These are phyloP conservation scores for Sclerotinia spermophila DNA, from an alignment of 2,329 filamentous ascomycete species.

Conservation along the genomic window DNA sequence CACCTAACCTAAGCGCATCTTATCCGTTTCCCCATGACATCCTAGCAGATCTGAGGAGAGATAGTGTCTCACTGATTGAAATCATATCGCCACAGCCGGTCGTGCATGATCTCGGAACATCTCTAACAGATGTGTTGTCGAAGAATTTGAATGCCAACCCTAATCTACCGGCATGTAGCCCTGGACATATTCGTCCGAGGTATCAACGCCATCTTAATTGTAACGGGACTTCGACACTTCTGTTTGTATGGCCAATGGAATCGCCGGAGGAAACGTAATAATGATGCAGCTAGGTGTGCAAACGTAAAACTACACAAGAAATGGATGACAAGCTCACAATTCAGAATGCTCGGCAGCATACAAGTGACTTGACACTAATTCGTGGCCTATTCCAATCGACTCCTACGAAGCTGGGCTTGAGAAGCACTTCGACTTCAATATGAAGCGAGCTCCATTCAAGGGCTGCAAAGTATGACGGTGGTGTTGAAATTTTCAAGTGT, in stretches of 20 bases:
- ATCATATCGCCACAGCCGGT: neutral
- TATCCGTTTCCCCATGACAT: conserved; percentile 1
- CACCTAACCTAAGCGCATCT: neutral
- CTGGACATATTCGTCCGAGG: neutral
- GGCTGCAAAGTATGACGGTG: neutral
- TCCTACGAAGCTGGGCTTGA: neutral
- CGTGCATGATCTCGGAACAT: neutral
- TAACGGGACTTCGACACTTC: neutral
- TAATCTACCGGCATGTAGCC: neutral
- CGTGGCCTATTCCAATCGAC: neutral
- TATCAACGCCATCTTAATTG: neutral
- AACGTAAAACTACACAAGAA: neutral
- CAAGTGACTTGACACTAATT: neutral
- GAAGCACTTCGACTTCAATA: neutral
- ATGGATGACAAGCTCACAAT: neutral
- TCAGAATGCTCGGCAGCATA: neutral
- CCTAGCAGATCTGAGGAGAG: conserved; percentile 1
- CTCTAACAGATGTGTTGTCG: neutral
- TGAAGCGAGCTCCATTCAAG: neutral
- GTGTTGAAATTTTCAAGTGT: neutral
- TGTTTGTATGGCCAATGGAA: neutral
- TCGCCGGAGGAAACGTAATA: neutral
- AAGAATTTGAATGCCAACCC: neutral
- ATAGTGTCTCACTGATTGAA: neutral
- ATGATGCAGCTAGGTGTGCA: neutral